These are phyloP conservation scores for Casuarina cunninghamiana DNA, from an alignment of 306 rosid genomes.

Conservation along the genomic window DNA sequence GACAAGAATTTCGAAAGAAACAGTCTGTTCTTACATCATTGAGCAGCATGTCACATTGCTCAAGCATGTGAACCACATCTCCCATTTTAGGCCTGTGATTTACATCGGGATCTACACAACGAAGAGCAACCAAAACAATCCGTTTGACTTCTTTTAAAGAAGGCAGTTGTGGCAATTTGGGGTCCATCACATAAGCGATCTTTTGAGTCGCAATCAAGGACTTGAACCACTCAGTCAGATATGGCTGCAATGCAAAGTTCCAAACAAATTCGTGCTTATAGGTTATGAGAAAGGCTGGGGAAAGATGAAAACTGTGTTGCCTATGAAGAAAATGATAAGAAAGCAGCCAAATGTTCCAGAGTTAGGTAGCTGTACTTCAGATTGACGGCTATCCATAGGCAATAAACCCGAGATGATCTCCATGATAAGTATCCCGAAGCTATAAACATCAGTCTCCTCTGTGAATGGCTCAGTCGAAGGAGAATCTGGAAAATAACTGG, in stretches of 20 bases:
- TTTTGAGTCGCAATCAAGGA: conserved; percentile 43
- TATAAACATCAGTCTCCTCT: conserved; percentile 50
- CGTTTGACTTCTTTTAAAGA: conserved; percentile 51
- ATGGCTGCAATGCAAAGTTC: conserved; percentile 36
- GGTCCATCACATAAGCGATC: conserved; percentile 40
- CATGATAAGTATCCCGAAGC: conserved; percentile 65
- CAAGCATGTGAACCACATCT: conserved; percentile 57
- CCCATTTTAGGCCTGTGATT: conserved; percentile 54
- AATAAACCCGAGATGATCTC: conserved; percentile 62
- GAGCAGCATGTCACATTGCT: conserved; percentile 47
- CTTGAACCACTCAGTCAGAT: conserved; percentile 60
- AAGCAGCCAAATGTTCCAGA: neutral
- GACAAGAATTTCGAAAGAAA: neutral
- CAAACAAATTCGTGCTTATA: conserved; percentile 9
- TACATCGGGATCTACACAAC: conserved; percentile 55
- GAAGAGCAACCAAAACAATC: conserved; percentile 51
- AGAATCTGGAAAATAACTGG: conserved; percentile 43
- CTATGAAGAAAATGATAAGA: too few species aligned
- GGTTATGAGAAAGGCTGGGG: neutral
- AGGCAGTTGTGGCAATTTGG: conserved; percentile 48
- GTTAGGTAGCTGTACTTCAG: conserved; percentile 39
- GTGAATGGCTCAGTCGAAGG: conserved; percentile 28
- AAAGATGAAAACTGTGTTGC: neutral
- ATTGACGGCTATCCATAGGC: conserved; percentile 31
- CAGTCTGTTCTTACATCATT: conserved; percentile 31